Base-by-base conservation (phyloP, 306 rosid species). In the Castanospermum australe region DNA sequence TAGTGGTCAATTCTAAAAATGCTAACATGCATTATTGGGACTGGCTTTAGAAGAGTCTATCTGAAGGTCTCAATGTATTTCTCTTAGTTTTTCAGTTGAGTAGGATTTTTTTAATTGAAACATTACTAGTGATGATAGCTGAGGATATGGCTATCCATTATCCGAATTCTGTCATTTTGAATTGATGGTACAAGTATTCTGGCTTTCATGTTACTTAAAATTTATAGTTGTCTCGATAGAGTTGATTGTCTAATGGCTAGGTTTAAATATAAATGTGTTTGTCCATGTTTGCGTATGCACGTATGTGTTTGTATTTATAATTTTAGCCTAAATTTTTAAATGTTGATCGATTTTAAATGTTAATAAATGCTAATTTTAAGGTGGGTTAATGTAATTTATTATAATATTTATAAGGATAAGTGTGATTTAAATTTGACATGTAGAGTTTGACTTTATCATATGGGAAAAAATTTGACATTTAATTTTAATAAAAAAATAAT, bases 11-110 rank as follows among this genome's bases (percentile, higher is more conserved):
- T 60, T 81, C 32, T 82, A 61, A 76, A 76, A 79, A 78, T 77
- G 71, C 81, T 83, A 73, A 85, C 86, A 45, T 68, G 66, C 84
- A 75, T 59, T 20, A 67, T 79, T 45, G 59, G 81, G 71, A 54
- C 76, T 28, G 54, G 33, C 56, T 72, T 80, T 75, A 62, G 80
- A 71, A 25, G 70, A 71, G 80, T 79, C 62, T 80, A 76, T 86
- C 69, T 41, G 48, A 80, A 77, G 64, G 65, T 59, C 44, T 68
- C 73, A 73, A 24, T 71, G 2, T 74, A n/a, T 59, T 63, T 75
- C 55, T 80, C 67, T 67, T 30, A 5, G 44, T 78, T 6, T 44
- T n/a, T 60, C 59, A 60, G 68, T 54, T 72, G 18, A 64, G 70
- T 82, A 15, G 76, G 69, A 59, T 10, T 82, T 79, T 78, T 38